Evolutionary conservation across 768 basidiomycete genomes (phyloP), one percentile per base, ranked within the genome.

Genomic region (Mycena sanguinolenta): DNA sequence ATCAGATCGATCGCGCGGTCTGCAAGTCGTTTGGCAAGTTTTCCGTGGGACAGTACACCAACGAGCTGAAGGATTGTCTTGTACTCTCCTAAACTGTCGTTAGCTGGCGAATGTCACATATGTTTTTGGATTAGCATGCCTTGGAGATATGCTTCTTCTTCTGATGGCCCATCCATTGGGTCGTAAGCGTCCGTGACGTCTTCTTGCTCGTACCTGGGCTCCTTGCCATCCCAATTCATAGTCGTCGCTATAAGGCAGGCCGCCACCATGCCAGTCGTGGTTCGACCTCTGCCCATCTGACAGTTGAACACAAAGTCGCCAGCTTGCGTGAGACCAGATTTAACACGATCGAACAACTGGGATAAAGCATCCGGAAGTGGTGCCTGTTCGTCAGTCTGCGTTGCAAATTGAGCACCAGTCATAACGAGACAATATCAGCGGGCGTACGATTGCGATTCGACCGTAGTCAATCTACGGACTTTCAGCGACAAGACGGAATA

Each of bases 51-150:
- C 34, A 98, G 87, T 14, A 98, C 92, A 6, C 95, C 92, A 54
- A 98, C 95, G 65, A 99, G 92, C 71, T 97, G 96, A 49, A 99
- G 82, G 71, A 99, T 98, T 4, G 92, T 94, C 84, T 98, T 98
- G 85, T 98, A 99, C 76, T 99, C 97, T 44, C 97, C 97, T 97
- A n/a, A 9, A 38, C 14, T 13, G 3, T 19, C 19, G 27, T 39
- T 27, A 32, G 42, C 39, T 23, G 13, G 38, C 59, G 61, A 28
- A 19, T 32, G 68, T 49, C 10, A 62, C 27, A 30, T 17, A 28
- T 49, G 32, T 34, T 4, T 34, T 34, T 34, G 4, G 53, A 50
- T 32, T 19, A 36, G 49, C 77, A 38, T 76, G 92, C 96, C 96
- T 82, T 95, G 91, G 58, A 95, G 84, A 80, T 96, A 97, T 0